These are phyloP conservation scores for Alloascoidea hylecoeti DNA, from an alignment of 805 yeast species.

Conservation along the genomic window DNA sequence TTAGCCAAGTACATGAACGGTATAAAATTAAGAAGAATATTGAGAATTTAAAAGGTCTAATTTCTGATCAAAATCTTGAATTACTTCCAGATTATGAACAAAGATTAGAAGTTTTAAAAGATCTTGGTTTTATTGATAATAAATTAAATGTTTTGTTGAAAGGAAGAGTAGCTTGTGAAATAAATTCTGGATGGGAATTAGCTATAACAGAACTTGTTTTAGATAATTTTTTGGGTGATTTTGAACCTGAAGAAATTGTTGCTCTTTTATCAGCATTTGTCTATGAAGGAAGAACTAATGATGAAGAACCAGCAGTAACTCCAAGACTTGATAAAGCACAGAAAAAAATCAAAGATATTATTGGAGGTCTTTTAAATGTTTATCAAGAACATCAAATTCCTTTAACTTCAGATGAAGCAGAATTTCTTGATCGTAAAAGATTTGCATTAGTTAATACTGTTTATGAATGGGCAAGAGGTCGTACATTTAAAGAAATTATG, in stretches of 20 bases:
- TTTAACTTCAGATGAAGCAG: conserved; percentile 72
- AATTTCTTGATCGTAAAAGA: conserved; percentile 69
- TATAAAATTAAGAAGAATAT: conserved; percentile 34
- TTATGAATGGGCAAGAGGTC: conserved; percentile 96
- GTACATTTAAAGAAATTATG: conserved; percentile 85
- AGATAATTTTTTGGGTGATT: conserved; percentile 85
- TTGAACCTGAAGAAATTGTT: conserved; percentile 94
- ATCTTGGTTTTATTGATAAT: conserved; percentile 69
- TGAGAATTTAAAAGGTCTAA: conserved; percentile 36
- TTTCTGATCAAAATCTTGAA: conserved; percentile 82
- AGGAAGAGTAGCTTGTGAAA: conserved; percentile 90
- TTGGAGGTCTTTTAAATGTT: conserved; percentile 43
- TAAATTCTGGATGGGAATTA: conserved; percentile 84
- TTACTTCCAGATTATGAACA: conserved; percentile 89
- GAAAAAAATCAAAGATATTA: conserved; percentile 54
- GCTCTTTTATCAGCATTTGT: conserved; percentile 87
- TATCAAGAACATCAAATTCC: conserved; percentile 58
- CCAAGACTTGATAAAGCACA: conserved; percentile 69
- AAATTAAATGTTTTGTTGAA: conserved; percentile 63
- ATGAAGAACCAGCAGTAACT: conserved; percentile 47
- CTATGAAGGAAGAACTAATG: conserved; percentile 70
- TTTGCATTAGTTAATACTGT: conserved; percentile 89
- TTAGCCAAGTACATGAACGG: conserved; percentile 28
- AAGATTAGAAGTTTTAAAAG: conserved; percentile 62
- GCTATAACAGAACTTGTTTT: conserved; percentile 78